Evolutionary conservation across 768 basidiomycete species (phyloP).

Genomic region (Mycena epipterygia): DNA sequence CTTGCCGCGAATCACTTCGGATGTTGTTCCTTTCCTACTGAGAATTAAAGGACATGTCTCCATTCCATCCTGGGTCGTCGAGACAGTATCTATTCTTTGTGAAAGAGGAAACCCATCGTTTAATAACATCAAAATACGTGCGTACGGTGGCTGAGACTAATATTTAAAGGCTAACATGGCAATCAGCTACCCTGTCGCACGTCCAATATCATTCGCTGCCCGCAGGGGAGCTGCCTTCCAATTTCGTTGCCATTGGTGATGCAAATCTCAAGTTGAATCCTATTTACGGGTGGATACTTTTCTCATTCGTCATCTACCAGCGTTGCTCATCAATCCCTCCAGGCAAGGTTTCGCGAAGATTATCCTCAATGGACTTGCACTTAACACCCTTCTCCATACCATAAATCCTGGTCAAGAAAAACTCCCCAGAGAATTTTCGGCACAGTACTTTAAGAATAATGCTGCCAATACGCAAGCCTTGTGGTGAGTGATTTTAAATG

Average conservation of each 20-base stretch:
- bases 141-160: background rate
- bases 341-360: conserved; percentile 41
- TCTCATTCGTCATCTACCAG: background rate
- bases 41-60: conserved; percentile 12
- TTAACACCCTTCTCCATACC: conserved; percentile 34
- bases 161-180: background rate
- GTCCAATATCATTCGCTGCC: conserved; percentile 38
- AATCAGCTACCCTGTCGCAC: conserved; percentile 28
- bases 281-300: conserved; percentile 36
- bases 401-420: background rate
- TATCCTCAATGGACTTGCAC: conserved; percentile 37
- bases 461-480: conserved; percentile 26
- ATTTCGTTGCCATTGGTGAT: conserved; percentile 42
- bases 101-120: conserved; percentile 13
- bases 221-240: conserved; percentile 33
- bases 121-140: conserved; percentile 25
- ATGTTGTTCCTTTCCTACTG: conserved; percentile 20
- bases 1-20: conserved; percentile 9
- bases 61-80: conserved; percentile 11
- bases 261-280: conserved; percentile 40
- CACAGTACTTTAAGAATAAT: conserved; percentile 22
- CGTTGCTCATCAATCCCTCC: background rate
- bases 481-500: conserved; percentile 26
- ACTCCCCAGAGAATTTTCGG: conserved; percentile 22
- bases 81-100: conserved; percentile 24